Base-by-base conservation (phyloP, 768 basidiomycete species). In the Russula ochroleuca region DNA sequence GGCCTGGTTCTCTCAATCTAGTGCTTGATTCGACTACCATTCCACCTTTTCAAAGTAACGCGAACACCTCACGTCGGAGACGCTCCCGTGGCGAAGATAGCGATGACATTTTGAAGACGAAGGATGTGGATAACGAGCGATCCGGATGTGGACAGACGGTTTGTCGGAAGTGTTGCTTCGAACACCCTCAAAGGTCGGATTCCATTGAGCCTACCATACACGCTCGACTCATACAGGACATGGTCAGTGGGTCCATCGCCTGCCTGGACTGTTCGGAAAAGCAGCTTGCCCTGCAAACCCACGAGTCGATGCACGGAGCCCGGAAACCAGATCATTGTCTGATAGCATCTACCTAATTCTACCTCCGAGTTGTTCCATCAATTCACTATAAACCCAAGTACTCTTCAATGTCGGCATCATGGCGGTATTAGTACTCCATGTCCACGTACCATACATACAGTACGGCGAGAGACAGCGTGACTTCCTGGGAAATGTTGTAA, bases 101-200 rank as follows among this genome's bases (percentile, higher is more conserved):
- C 6, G 59, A 67, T n/a, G 4, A 33, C 6, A 5, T 28, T 5
- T n/a, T 28, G 28, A 59, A 58, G 7, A 33, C 17, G 45, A 57
- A 45, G 17, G 41, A 41, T 19, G 35, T 15, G 5, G 59, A 53
- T 14, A 17, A 31, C 19, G 55, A 21, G 19, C 58, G 37, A 31
- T 69, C 71, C 31, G 79, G 80, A 4, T 81, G 80, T 67, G 77
- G 77, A 9, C 75, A 76, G 57, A 68, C 68, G 10, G 69, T 80
- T 5, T 81, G 80, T 70, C 72, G 77, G n/a, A 75, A 74, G 48
- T 81, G 80, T 57, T 81, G 79, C 69, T 72, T 74, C 33, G 80
- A 81, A 67, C 71, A 76, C 69, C 69, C 74, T 25, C 73, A 75
- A 51, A 78, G 75, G 80, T 81, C 41, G 28, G 77, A 69, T 31